These are phyloP conservation scores for Mucor plumbeus DNA, from an alignment of 371 early-diverging fungal genomes.

Conservation along the genomic window DNA sequence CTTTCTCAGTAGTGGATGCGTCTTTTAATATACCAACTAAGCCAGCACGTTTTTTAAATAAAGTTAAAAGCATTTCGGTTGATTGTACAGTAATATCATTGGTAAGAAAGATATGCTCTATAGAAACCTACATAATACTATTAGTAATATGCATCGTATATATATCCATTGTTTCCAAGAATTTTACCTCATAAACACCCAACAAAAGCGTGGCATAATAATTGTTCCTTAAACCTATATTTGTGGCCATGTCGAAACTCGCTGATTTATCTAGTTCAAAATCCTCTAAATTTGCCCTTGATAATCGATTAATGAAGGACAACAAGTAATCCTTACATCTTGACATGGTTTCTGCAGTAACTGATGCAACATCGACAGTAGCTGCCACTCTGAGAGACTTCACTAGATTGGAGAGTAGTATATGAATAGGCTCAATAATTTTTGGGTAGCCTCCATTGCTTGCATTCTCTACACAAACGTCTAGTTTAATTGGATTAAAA, in stretches of 20 bases:
- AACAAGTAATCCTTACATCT: slow-evolving; percentile 18
- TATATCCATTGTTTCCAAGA: not conserved
- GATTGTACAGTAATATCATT: slow-evolving; percentile 30
- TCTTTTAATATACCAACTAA: slow-evolving; percentile 40
- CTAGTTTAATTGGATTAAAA: slow-evolving; percentile 47
- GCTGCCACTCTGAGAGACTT: slow-evolving; percentile 26
- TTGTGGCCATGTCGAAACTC: slow-evolving; percentile 56
- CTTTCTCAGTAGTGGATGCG: slow-evolving; percentile 38
- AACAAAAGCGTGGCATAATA: slow-evolving; percentile 49
- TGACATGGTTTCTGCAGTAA: slow-evolving; percentile 12
- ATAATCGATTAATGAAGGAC: slow-evolving; percentile 37
- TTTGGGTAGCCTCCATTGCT: slow-evolving; percentile 40
- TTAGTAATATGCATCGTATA: no score
- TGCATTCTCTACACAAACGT: slow-evolving; percentile 54
- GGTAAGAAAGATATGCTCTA: slow-evolving; percentile 45
- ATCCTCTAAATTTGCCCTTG: slow-evolving; percentile 54
- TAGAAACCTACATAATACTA: slow-evolving; percentile 31
- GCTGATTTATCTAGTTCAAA: slow-evolving; percentile 62
- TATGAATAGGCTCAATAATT: slow-evolving; percentile 46
- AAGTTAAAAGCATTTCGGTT: slow-evolving; percentile 32
- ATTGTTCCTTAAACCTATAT: slow-evolving; percentile 56
- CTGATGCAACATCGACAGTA: not conserved
- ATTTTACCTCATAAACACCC: slow-evolving; percentile 57
- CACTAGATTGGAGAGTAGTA: slow-evolving; percentile 40
- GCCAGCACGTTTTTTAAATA: slow-evolving; percentile 45